phyloP scores from a whole-genome alignment of 169 alveolate species.

The Perkinsus chesapeaki region DNA sequence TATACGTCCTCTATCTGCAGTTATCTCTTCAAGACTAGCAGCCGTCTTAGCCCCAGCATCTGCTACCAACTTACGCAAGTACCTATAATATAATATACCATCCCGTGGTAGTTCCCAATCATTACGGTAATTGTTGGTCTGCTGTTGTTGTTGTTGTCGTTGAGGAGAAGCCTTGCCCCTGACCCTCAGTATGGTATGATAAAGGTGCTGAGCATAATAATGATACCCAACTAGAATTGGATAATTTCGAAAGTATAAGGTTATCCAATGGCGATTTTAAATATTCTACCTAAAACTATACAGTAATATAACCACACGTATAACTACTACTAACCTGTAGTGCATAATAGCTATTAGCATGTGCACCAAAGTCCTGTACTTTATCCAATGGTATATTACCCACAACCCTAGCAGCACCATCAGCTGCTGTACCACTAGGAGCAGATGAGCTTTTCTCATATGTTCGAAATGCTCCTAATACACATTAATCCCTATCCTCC shows the following conservation, averaged over 20 bases:
- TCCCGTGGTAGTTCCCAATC: background rate
- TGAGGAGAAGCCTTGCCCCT: too few species aligned
- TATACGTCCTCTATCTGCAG: background rate
- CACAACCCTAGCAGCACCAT: constrained; percentile 5
- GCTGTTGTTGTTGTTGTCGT: too few species aligned
- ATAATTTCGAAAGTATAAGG: background rate
- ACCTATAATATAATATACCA: background rate
- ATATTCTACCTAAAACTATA: background rate
- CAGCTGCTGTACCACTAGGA: constrained; percentile 23
- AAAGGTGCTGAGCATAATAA: background rate
- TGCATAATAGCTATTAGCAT: constrained; percentile 47
- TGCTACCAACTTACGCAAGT: background rate
- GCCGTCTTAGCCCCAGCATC: background rate
- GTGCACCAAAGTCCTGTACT: constrained; percentile 63
- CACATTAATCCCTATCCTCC: background rate
- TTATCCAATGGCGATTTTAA: background rate
- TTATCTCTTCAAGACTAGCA: background rate
- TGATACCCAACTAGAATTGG: background rate
- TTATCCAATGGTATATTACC: constrained; percentile 48
- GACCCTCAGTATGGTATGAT: background rate
- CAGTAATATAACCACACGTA: background rate
- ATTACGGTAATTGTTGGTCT: background rate
- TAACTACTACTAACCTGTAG: constrained; percentile 18
- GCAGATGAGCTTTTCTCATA: constrained; percentile 48
- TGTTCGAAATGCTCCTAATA: constrained; percentile 47